Evolutionary conservation across 495 filamentous ascomycete species (phyloP).

Genomic region (Elaphomyces granulatus): DNA sequence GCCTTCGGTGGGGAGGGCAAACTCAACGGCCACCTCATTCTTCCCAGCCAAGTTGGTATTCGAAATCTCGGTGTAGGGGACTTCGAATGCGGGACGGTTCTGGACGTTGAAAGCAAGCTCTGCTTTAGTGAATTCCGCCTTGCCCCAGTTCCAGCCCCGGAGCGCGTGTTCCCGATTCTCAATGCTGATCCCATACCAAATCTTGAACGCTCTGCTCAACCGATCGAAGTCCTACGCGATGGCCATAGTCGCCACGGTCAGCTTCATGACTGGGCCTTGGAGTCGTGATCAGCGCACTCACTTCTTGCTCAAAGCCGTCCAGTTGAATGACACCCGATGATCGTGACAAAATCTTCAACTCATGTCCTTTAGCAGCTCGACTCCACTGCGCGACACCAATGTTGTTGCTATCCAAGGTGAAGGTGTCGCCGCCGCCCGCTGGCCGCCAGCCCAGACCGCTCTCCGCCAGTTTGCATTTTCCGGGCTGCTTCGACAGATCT

Average conservation of each 20-base stretch:
- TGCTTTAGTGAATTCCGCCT: constrained; percentile 88
- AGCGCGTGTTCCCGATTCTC: constrained; percentile 88
- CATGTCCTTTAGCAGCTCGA: constrained; percentile 78
- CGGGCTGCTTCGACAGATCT: constrained; percentile 77
- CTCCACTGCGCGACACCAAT: constrained; percentile 88
- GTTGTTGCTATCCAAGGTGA: constrained; percentile 73
- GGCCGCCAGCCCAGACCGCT: constrained; percentile 92
- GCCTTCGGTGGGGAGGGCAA: constrained; percentile 53
- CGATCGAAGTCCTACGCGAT: constrained; percentile 78
- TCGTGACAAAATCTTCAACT: constrained; percentile 77
- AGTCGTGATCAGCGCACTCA: no score
- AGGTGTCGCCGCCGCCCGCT: constrained; percentile 70
- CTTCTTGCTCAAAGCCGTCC: constrained; percentile 89
- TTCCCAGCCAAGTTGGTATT: constrained; percentile 97
- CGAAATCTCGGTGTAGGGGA: constrained; percentile 93
- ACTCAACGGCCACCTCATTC: constrained; percentile 95
- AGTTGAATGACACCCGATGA: constrained; percentile 79
- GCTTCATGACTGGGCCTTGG: background rate
- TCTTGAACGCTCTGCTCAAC: constrained; percentile 78
- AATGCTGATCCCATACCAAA: constrained; percentile 87
- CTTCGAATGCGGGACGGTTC: constrained; percentile 92
- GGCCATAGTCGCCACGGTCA: background rate
- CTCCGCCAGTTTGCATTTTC: constrained; percentile 87
- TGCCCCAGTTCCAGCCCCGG: constrained; percentile 99
- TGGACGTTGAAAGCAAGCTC: constrained; percentile 95